phyloP scores from a whole-genome alignment of 805 yeast genomes.

The Pichia phayaonensis region DNA sequence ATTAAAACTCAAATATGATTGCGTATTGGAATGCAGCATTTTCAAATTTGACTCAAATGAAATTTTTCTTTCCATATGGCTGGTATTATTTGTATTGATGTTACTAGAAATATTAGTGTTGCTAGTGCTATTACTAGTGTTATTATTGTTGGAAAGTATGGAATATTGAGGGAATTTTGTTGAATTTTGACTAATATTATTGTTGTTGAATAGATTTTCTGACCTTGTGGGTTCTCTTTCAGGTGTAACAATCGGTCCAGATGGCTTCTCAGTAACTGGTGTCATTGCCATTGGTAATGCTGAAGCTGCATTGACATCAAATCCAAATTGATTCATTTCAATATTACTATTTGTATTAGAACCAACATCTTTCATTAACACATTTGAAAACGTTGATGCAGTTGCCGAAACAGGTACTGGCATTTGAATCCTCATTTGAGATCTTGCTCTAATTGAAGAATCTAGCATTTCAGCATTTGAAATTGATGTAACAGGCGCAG shows the following conservation, averaged over 20 bases:
- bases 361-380: neutral
- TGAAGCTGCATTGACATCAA: slow-evolving; percentile 59
- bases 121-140: neutral
- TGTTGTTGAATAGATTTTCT: neutral
- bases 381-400: neutral
- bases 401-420: slow-evolving; percentile 50
- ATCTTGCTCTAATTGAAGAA: slow-evolving; percentile 35
- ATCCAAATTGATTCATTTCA: slow-evolving; percentile 32
- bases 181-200: neutral
- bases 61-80: slow-evolving; percentile 3
- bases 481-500: slow-evolving; percentile 20
- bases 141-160: neutral
- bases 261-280: slow-evolving; percentile 57
- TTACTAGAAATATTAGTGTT: neutral
- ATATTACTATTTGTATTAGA: slow-evolving; percentile 14
- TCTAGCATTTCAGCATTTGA: slow-evolving; percentile 17
- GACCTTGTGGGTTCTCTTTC: slow-evolving; percentile 1
- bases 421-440: slow-evolving; percentile 63
- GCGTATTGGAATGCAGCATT: neutral
- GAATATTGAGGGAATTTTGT: neutral
- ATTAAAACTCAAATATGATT: neutral
- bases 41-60: neutral
- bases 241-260: slow-evolving; percentile 5
- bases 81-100: neutral
- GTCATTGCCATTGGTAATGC: slow-evolving; percentile 67